Percentiles rank a stretch among this genome's conserved stretches.
Conservation (phyloP, 2,329 filamentous ascomycete genomes). For the Daldinia eschscholtzii region DNA sequence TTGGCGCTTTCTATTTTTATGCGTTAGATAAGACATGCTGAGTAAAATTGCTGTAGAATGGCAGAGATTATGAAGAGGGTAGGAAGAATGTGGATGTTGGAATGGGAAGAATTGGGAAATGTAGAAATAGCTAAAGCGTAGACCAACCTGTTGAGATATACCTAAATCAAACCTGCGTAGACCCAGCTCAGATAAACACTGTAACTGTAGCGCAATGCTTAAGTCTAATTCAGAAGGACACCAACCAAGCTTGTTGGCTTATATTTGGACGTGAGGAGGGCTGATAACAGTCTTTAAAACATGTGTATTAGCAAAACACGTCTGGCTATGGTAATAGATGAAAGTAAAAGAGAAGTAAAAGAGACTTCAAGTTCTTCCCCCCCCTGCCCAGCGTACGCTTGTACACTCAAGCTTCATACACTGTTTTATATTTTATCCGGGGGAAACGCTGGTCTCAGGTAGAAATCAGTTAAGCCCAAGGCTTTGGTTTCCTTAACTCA, state of each 20-base stretch:
- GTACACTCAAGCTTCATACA: background rate
- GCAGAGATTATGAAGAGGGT: background rate
- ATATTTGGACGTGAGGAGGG: slow-evolving; percentile 1
- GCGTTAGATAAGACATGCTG: background rate
- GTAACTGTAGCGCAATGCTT: background rate
- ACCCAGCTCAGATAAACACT: background rate
- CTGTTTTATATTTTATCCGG: background rate
- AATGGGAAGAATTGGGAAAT: background rate
- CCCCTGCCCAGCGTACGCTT: background rate
- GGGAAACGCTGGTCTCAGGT: background rate
- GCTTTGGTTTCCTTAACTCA: background rate
- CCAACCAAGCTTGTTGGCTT: background rate
- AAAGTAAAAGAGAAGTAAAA: background rate
- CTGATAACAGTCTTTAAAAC: background rate
- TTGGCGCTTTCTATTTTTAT: background rate
- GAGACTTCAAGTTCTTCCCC: background rate
- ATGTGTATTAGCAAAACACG: background rate
- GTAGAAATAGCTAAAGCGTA: background rate
- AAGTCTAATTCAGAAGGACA: background rate
- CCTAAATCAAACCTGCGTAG: background rate
- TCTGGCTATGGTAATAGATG: background rate
- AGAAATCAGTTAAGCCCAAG: background rate
- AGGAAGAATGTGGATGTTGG: background rate
- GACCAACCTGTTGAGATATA: background rate
- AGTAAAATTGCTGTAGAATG: background rate